Conservation (phyloP, 2,329 filamentous ascomycete genomes). For the Beauveria brongniartii region DNA sequence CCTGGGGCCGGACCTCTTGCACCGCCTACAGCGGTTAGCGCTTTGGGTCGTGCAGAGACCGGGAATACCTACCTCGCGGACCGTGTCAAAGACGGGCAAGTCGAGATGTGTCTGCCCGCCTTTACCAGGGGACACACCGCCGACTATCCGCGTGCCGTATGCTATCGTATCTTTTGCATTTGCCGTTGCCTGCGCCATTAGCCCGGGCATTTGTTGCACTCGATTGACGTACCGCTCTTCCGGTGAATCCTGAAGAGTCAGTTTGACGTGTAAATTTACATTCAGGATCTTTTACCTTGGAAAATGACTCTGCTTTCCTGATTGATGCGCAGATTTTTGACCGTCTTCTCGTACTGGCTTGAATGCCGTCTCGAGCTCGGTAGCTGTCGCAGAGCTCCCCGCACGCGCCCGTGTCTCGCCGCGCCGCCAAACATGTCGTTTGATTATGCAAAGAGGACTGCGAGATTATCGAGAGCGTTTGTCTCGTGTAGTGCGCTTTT, state of each 20-base stretch:
- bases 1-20: slow-evolving; percentile 43
- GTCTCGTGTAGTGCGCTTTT: no score
- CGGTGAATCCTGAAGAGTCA: slow-evolving; percentile 26
- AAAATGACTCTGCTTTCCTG: slow-evolving; percentile 27
- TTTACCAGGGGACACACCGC: slow-evolving; percentile 31
- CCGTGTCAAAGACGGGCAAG: slow-evolving; percentile 28
- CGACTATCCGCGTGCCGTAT: slow-evolving; percentile 30
- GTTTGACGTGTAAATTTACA: not conserved
- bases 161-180: slow-evolving; percentile 31
- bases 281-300: slow-evolving; percentile 19
- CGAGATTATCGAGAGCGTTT: not conserved
- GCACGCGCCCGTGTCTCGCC: not conserved
- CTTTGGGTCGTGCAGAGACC: not conserved
- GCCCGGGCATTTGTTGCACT: not conserved
- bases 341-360: slow-evolving; percentile 21
- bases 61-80: slow-evolving; percentile 20
- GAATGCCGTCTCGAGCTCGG: slow-evolving; percentile 1
- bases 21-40: slow-evolving; percentile 23
- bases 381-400: not conserved
- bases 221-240: slow-evolving; percentile 23
- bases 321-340: slow-evolving; percentile 22
- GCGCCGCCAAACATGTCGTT: slow-evolving; percentile 1
- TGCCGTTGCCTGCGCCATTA: slow-evolving; percentile 23
- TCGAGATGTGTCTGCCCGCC: slow-evolving; percentile 24
- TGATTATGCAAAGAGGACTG: no score